Evolutionary conservation across 23 red algal species (phyloP).

Genomic region (Gracilaria domingensis): DNA sequence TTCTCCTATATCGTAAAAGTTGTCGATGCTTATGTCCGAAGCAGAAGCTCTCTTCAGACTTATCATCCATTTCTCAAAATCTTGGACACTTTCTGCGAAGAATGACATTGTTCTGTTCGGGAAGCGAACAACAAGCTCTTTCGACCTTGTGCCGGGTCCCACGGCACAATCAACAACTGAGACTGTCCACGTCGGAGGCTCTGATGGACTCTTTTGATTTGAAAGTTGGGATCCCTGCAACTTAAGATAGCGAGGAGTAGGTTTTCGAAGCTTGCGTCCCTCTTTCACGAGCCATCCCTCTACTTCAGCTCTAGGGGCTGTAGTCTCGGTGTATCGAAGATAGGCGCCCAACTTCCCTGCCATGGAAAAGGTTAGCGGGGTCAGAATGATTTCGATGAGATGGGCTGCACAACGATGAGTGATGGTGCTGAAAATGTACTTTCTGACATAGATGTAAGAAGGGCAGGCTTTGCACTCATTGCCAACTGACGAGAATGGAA

Average conservation of each 20-base stretch:
- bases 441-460: not conserved
- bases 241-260: conserved; percentile 64
- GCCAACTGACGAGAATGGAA: not conserved
- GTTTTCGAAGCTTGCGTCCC: conserved; percentile 49
- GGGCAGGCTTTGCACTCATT: not conserved
- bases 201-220: conserved; percentile 62
- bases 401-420: not conserved
- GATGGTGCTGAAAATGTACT: not conserved
- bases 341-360: conserved; percentile 20
- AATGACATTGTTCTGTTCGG: conserved; percentile 75
- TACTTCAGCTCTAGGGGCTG: conserved; percentile 30
- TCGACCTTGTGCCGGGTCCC: conserved; percentile 65
- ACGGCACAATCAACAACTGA: conserved; percentile 72
- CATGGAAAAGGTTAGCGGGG: not conserved
- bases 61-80: conserved; percentile 77
- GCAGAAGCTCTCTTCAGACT: conserved; percentile 75
- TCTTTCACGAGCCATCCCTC: conserved; percentile 87
- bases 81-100: conserved; percentile 65
- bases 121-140: conserved; percentile 80
- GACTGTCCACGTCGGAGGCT: conserved; percentile 72
- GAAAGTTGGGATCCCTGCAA: conserved; percentile 57
- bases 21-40: conserved; percentile 56
- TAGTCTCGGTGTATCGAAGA: conserved; percentile 54
- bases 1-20: conserved; percentile 85
- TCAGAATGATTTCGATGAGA: not conserved